A percentile compares a stretch with the other conserved stretches of the same genome.
These are phyloP conservation scores for Pezicula neosporulosa DNA, from an alignment of 2,329 filamentous ascomycete species.

Conservation along the genomic window DNA sequence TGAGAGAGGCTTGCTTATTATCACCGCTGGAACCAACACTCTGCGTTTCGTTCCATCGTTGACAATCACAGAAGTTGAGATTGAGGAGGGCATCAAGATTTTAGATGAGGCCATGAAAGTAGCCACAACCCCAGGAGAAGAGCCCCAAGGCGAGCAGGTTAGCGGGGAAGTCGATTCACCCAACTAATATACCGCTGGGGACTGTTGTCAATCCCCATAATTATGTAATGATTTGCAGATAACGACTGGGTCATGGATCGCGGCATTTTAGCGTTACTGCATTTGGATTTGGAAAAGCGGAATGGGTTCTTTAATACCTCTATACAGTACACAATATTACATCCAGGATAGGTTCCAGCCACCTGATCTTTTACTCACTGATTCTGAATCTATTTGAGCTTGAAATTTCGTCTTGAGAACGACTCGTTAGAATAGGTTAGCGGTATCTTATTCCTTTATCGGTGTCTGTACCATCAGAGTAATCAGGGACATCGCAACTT, in stretches of 20 bases:
- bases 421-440: too few relatives aligned
- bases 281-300: too few relatives aligned
- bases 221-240: too few relatives aligned
- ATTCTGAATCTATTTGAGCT: too few relatives aligned
- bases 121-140: constrained; percentile 9
- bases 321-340: too few relatives aligned
- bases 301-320: too few relatives aligned
- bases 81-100: constrained; percentile 72
- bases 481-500: not conserved
- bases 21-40: constrained; percentile 91
- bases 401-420: too few relatives aligned
- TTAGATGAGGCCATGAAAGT: constrained; percentile 60
- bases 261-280: too few relatives aligned
- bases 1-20: constrained; percentile 83
- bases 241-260: too few relatives aligned
- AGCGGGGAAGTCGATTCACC: constrained; percentile 23
- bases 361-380: too few relatives aligned
- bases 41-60: constrained; percentile 88
- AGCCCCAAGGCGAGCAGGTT: constrained; percentile 14
- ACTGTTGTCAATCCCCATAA: not conserved
- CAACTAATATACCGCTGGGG: constrained; percentile 11
- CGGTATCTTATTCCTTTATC: not conserved
- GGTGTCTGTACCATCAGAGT: not conserved
- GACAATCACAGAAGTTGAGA: constrained; percentile 76
- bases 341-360: too few relatives aligned